Percentiles rank a stretch among this genome's conserved stretches.
phyloP scores from a whole-genome alignment of 805 yeast genomes.

The Ogataea methylovora region DNA sequence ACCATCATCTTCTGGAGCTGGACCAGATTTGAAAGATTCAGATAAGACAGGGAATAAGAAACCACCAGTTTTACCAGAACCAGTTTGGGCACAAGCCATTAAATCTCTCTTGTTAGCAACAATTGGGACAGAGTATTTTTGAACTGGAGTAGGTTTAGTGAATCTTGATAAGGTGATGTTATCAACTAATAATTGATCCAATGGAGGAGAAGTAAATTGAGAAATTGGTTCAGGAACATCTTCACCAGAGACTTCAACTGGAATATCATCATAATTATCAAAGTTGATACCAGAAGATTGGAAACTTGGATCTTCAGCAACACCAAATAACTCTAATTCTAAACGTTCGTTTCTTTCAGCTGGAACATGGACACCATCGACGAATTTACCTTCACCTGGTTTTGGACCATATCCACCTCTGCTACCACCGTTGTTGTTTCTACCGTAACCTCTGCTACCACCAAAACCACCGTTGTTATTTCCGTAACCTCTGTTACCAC shows the following conservation, averaged over 20 bases:
- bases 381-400: slow-evolving; percentile 72
- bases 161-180: slow-evolving; percentile 86
- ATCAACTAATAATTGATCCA: slow-evolving; percentile 77
- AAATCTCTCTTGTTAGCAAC: slow-evolving; percentile 67
- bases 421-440: slow-evolving; percentile 25
- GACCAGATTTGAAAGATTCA: slow-evolving; percentile 84
- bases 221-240: slow-evolving; percentile 91
- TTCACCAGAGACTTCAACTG: slow-evolving; percentile 96
- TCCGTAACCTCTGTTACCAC: slow-evolving; percentile 22
- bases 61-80: slow-evolving; percentile 99
- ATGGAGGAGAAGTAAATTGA: slow-evolving; percentile 85
- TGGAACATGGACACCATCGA: slow-evolving; percentile 82
- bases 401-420: slow-evolving; percentile 26
- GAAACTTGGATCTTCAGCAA: slow-evolving; percentile 60
- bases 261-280: slow-evolving; percentile 97
- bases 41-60: slow-evolving; percentile 96
- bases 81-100: slow-evolving; percentile 96
- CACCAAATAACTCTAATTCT: slow-evolving; percentile 82
- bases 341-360: slow-evolving; percentile 61
- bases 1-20: slow-evolving; percentile 45
- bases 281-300: slow-evolving; percentile 97
- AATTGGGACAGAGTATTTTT: slow-evolving; percentile 81
- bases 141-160: slow-evolving; percentile 95
- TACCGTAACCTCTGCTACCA: slow-evolving; percentile 26
- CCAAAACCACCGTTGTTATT: slow-evolving; percentile 23